Conservation (phyloP, 331 rosid genomes). For the Rhamnella rubrinervis region DNA sequence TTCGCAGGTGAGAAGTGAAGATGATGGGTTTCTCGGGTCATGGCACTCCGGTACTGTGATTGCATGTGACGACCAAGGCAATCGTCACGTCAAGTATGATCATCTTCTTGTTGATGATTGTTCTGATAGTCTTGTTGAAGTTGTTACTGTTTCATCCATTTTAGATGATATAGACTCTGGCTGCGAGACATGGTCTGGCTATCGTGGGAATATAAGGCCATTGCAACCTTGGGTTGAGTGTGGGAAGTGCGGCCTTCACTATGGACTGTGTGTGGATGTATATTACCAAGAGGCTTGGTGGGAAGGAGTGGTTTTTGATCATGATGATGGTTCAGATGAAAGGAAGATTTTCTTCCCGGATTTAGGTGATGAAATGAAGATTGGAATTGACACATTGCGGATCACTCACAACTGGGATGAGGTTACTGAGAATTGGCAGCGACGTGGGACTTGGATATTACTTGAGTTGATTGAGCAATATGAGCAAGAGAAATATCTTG, state of each 20-base stretch:
- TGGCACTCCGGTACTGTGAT: constrained; percentile 72
- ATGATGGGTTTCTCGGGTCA: constrained; percentile 80
- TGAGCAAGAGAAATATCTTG: constrained; percentile 34
- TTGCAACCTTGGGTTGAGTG: constrained; percentile 43
- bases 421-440: constrained; percentile 52
- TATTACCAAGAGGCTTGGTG: constrained; percentile 75
- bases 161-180: constrained; percentile 44
- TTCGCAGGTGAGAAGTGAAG: constrained; percentile 74
- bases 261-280: constrained; percentile 77
- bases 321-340: constrained; percentile 41
- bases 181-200: constrained; percentile 3
- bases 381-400: constrained; percentile 38
- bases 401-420: constrained; percentile 79
- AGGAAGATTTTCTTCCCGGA: constrained; percentile 77
- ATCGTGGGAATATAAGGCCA: constrained; percentile 69
- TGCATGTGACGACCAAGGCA: constrained; percentile 35
- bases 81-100: constrained; percentile 54
- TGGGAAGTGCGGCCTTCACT: constrained; percentile 34
- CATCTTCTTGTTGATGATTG: constrained; percentile 45
- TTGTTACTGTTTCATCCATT: constrained; percentile 45
- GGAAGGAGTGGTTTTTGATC: constrained; percentile 91
- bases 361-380: constrained; percentile 72
- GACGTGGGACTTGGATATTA: constrained; percentile 67
- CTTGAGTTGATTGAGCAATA: constrained; percentile 67
- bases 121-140: constrained; percentile 39